Base-by-base conservation (phyloP, 768 basidiomycete species). In the Hericium rajendrae region DNA sequence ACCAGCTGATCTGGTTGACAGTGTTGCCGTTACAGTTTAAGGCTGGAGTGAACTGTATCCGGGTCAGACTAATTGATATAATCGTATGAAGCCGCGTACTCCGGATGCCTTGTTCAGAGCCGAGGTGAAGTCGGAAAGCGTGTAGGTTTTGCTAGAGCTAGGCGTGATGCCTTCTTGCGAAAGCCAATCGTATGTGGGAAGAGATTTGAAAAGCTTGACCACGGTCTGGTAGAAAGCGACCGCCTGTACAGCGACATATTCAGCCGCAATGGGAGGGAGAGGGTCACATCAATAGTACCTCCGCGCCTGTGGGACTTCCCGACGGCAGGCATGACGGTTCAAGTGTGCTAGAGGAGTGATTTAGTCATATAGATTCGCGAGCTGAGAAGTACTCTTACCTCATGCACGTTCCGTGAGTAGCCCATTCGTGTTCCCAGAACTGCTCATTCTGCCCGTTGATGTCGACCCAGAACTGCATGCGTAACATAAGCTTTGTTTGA, bases 351-450 rank as follows among this genome's bases (percentile, higher is more conserved):
- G 64, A 52, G 38, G 10, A 41, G 15, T 15, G 12, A 46, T 15
- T 46, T 3, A 46, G 20, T 3, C 8, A n/a, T 15, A 2, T 18
- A 20, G 18, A 46, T 26, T 18, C 10, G 26, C 26, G 41, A 54
- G 40, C 9, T 46, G 12, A 11, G 32, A 38, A 37, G 9, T 37
- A 6, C 28, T 38, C 11, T 26, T 8, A 50, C 48, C 43, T 54
- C 68, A 69, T 69, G 63, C 75, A 77, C 10, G 78, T 88, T 37
- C 87, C 87, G 63, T 88, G 87, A 12, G 74, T 79, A 10, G 70
- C 59, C 86, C 86, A 88, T 67, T 88, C 87, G 57, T 89, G 85
- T 80, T 83, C 78, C 87, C 86, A 89, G 66, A 88, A 83, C 37
- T 76, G 65, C 63, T 88, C 79, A 61, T 80, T 81, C 15, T 74